Base-by-base conservation (phyloP, 78 protist species). In the Blattamonas nauphoetae region DNA sequence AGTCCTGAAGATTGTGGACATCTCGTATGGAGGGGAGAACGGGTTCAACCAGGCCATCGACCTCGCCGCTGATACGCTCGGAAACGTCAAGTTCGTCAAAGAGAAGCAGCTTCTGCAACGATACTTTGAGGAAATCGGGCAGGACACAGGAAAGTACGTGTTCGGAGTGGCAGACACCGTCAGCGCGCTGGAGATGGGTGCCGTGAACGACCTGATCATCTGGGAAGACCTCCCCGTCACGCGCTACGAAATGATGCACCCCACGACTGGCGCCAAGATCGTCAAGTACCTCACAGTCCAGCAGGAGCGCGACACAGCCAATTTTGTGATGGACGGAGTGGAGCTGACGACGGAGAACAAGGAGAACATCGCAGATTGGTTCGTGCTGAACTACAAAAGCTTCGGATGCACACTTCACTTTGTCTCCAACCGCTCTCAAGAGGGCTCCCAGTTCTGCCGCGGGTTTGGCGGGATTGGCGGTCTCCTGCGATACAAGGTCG, bases 1-100 rank as follows among this genome's bases (percentile, higher is more conserved):
- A 78, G 89, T 98, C 33, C 78, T 96, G 44, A 96, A 95, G 90
- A 42, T 78, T 79, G 90, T 88, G 34, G 93, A 91, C 77, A 85
- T 91, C 78, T 55, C 89, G 36, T 89, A 92, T 84, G 94, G 94
- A 34, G 92, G 92, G 29, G 99, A 98, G 88, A 94, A 92, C 92
- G 99, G 99, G 38, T 95, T 98, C 96, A 97, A 95, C 93, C 94
- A 96, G 93, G 99, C 99, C 36, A 98, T 98, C 64, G 99, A 97
- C 63, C 88, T 94, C 32, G 42, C 96, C 1, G 89, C 86, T 0
- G 99, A 97, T 77, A 45, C 87, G 2, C 90, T 98, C 32, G 77
- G 93, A 34, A 91, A 93, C 85, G 99, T 97, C 84, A 96, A 96
- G 92, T 95, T 97, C 84, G 82, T 98, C 38, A 92, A 96, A 88